Conservation (phyloP, 1,284 basidiomycete species). For the Rhodofomes roseus region DNA sequence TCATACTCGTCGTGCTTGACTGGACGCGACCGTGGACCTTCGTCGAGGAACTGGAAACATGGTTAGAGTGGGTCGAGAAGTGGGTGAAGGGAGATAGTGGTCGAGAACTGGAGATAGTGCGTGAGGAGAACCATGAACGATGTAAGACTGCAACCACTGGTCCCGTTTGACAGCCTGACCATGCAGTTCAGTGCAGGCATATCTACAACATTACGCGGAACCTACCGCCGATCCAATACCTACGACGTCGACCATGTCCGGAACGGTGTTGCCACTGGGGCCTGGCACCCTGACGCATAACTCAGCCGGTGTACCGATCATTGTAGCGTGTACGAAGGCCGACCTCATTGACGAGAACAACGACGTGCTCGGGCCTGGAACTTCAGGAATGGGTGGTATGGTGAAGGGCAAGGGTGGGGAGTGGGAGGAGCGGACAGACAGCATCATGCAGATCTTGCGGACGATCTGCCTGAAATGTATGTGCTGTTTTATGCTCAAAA, state of each 20-base stretch:
- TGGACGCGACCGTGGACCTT: constrained; percentile 95
- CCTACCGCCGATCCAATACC: constrained; percentile 65
- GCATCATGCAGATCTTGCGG: constrained; percentile 90
- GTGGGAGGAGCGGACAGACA: constrained; percentile 96
- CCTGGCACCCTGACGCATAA: constrained; percentile 82
- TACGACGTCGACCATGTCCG: constrained; percentile 50
- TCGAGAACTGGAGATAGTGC: constrained; percentile 63
- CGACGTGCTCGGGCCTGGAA: constrained; percentile 66
- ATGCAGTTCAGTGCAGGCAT: constrained; percentile 67
- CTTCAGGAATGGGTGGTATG: constrained; percentile 75
- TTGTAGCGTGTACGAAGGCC: constrained; percentile 90
- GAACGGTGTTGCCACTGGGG: constrained; percentile 72
- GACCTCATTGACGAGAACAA: constrained; percentile 80
- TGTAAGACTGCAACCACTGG: constrained; percentile 47
- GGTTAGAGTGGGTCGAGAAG: constrained; percentile 81
- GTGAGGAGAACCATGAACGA: constrained; percentile 81
- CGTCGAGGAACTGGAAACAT: constrained; percentile 80
- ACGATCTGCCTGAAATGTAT: constrained; percentile 90
- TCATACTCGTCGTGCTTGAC: constrained; percentile 88
- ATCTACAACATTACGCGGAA: constrained; percentile 88
- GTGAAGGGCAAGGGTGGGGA: constrained; percentile 83
- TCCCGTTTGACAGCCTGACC: constrained; percentile 5
- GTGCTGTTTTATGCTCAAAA: constrained; percentile 26
- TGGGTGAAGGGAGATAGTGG: constrained; percentile 74
- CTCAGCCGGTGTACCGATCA: constrained; percentile 78